These are phyloP conservation scores for Globisporangium paddicum DNA, from an alignment of 352 stramenopile genomes.

Conservation along the genomic window DNA sequence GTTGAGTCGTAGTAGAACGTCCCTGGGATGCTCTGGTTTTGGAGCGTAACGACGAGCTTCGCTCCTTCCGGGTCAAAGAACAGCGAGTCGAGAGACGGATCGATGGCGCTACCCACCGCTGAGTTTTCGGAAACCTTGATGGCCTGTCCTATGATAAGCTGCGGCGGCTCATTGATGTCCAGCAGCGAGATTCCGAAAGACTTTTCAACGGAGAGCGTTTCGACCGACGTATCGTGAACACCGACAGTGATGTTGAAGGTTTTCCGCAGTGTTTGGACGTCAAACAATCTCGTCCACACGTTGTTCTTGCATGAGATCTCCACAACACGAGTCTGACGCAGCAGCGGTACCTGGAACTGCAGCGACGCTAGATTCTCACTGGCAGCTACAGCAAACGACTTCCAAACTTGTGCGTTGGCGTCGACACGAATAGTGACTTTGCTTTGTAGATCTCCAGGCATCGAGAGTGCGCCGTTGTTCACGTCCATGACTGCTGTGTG, in stretches of 20 bases:
- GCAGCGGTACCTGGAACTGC: constrained; percentile 1
- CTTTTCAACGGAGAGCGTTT: constrained; percentile 16
- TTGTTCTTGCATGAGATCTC: constrained; percentile 25
- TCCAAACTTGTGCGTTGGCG: not conserved
- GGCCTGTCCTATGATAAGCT: not conserved
- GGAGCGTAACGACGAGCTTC: constrained; percentile 10
- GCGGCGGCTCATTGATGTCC: constrained; percentile 8
- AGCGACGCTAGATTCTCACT: not conserved
- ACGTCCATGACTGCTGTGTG: not conserved
- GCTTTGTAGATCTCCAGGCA: not conserved
- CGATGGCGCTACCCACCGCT: not conserved
- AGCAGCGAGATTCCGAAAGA: constrained; percentile 11
- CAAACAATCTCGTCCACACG: constrained; percentile 30
- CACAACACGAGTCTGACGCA: constrained; percentile 13
- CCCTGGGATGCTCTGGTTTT: constrained; percentile 26
- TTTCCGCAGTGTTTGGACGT: constrained; percentile 28
- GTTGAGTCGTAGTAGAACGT: constrained; percentile 45
- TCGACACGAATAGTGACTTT: not conserved
- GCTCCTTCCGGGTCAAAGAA: constrained; percentile 11
- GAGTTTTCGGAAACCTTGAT: constrained; percentile 3
- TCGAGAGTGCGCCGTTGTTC: not conserved
- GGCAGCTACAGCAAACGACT: not conserved
- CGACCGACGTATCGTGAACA: constrained; percentile 32
- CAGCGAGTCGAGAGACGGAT: not conserved
- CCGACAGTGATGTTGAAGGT: constrained; percentile 26